Conservation (phyloP, 495 filamentous ascomycete species). For the Annulohypoxylon bovei region DNA sequence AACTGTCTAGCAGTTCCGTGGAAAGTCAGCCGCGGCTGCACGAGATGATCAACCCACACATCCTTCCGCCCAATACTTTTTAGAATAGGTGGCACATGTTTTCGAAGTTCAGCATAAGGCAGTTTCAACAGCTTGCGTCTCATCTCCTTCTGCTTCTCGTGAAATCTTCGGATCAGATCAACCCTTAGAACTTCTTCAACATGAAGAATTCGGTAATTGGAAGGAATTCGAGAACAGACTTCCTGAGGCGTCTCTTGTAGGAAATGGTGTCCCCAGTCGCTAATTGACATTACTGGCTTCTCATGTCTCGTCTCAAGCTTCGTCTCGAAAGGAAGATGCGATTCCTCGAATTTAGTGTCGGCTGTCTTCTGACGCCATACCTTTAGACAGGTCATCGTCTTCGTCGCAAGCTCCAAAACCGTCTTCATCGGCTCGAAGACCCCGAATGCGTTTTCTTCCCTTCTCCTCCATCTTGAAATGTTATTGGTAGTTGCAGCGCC, state of each 20-base stretch:
- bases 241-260: constrained; percentile 49
- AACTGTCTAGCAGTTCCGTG: constrained; percentile 50
- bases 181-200: constrained; percentile 52
- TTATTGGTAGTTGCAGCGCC: constrained; percentile 29
- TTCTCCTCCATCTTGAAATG: constrained; percentile 27
- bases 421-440: constrained; percentile 32
- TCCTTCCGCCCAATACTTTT: constrained; percentile 42
- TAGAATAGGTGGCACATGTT: constrained; percentile 21
- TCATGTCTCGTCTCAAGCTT: constrained; percentile 16
- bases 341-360: not conserved
- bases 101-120: constrained; percentile 4
- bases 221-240: constrained; percentile 46
- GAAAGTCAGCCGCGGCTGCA: constrained; percentile 49
- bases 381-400: constrained; percentile 22
- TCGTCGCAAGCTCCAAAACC: constrained; percentile 32
- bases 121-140: constrained; percentile 36
- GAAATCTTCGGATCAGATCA: constrained; percentile 46
- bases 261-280: constrained; percentile 36
- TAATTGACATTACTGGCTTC: constrained; percentile 19
- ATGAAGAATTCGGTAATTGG: constrained; percentile 51
- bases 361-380: constrained; percentile 16
- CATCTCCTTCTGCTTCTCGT: constrained; percentile 41
- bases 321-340: constrained; percentile 11
- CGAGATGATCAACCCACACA: constrained; percentile 46
- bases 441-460: constrained; percentile 28